A percentile compares a stretch with the other conserved stretches of the same genome.
phyloP scores from a whole-genome alignment of 164 flowering plant species.

The Magnolia changhungtana region DNA sequence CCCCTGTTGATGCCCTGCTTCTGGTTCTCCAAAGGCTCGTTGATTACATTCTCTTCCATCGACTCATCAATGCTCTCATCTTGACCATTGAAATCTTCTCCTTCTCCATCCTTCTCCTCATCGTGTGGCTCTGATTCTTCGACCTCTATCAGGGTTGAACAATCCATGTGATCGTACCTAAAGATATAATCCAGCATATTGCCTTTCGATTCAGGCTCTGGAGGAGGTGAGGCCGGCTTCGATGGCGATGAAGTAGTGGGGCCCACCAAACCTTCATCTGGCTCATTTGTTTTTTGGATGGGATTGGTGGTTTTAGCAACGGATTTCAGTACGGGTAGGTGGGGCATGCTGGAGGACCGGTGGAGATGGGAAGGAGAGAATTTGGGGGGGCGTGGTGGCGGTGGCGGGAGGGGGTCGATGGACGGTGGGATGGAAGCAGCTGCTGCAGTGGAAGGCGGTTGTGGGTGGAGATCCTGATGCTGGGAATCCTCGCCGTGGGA shows the following conservation, averaged over 20 bases:
- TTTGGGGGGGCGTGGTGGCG: slow-evolving; percentile 37
- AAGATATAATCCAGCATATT: not conserved
- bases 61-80: slow-evolving; percentile 5
- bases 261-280: slow-evolving; percentile 19
- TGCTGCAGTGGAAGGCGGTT: not conserved
- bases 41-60: slow-evolving; percentile 32
- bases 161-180: not conserved
- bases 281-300: slow-evolving; percentile 38
- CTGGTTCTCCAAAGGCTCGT: slow-evolving; percentile 16
- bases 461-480: not conserved
- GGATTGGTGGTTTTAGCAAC: slow-evolving; percentile 16
- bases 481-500: slow-evolving; percentile 61
- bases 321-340: slow-evolving; percentile 24
- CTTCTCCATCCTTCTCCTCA: slow-evolving; percentile 26
- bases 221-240: slow-evolving; percentile 19
- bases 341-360: slow-evolving; percentile 58
- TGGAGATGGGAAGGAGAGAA: slow-evolving; percentile 29
- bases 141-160: slow-evolving; percentile 19
- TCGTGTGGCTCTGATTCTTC: slow-evolving; percentile 23
- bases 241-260: slow-evolving; percentile 10
- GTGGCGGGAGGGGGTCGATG: slow-evolving; percentile 26
- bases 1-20: slow-evolving; percentile 5
- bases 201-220: not conserved
- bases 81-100: slow-evolving; percentile 7
- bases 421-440: not conserved